Percentiles rank a stretch among this genome's conserved stretches.
Conservation (phyloP, 2,329 filamentous ascomycete genomes). For the Pyrenophora tritici-repentis region DNA sequence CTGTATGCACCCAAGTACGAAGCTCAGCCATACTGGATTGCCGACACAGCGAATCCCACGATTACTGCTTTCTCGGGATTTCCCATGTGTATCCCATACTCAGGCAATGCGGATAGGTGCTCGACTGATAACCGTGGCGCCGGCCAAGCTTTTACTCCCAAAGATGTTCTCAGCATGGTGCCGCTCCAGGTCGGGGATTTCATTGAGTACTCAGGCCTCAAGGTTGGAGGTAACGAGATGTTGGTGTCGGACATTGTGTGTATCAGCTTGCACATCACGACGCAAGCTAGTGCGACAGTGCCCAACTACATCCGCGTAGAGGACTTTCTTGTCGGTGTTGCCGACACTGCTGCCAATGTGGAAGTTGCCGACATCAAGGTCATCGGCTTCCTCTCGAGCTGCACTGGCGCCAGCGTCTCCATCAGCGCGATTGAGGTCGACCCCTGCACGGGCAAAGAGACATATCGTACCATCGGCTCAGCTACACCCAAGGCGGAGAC, state of each 20-base stretch:
- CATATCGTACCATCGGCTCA: slow-evolving; percentile 43
- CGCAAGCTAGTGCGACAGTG: slow-evolving; percentile 21
- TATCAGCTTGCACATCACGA: slow-evolving; percentile 50
- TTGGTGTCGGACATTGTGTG: slow-evolving; percentile 47
- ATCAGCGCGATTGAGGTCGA: slow-evolving; percentile 51
- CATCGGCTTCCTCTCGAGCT: slow-evolving; percentile 49
- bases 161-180: slow-evolving; percentile 49
- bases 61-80: slow-evolving; percentile 57
- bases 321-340: slow-evolving; percentile 50
- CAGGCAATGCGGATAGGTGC: slow-evolving; percentile 44
- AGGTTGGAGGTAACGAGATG: slow-evolving; percentile 33
- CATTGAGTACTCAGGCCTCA: slow-evolving; percentile 49
- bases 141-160: slow-evolving; percentile 39
- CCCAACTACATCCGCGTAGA: slow-evolving; percentile 52
- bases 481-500: slow-evolving; percentile 38
- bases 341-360: slow-evolving; percentile 40
- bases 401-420: slow-evolving; percentile 37
- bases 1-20: slow-evolving; percentile 43
- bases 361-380: slow-evolving; percentile 44
- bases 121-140: slow-evolving; percentile 44
- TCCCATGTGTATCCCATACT: slow-evolving; percentile 59
- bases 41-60: slow-evolving; percentile 56
- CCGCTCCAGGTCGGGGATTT: slow-evolving; percentile 51
- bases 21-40: slow-evolving; percentile 50
- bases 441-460: slow-evolving; percentile 50